phyloP scores from a whole-genome alignment of 129 eudicot genomes.

The Artemisia tridentata region DNA sequence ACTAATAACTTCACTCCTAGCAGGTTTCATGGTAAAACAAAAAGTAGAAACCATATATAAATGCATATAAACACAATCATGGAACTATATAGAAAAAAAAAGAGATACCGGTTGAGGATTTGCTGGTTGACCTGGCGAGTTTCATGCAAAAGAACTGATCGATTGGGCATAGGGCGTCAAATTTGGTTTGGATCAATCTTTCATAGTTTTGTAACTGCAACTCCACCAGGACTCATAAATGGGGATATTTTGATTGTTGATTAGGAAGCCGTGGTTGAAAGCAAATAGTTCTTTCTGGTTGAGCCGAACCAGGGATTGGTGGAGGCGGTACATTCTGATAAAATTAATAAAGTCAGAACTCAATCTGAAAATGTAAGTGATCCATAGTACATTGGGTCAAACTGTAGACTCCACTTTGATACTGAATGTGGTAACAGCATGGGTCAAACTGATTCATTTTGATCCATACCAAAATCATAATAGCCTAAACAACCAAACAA shows the following conservation, averaged over 20 bases:
- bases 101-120: constrained; percentile 92
- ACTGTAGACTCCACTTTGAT: too few relatives aligned
- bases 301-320: constrained; percentile 47
- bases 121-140: constrained; percentile 91
- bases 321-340: constrained; percentile 62
- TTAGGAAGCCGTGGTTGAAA: constrained; percentile 62
- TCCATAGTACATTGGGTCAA: neutral
- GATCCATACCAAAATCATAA: too few relatives aligned
- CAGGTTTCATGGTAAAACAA: constrained; percentile 57
- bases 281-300: constrained; percentile 70
- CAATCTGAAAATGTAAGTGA: constrained; percentile 14
- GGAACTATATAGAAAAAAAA: neutral
- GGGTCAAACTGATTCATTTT: too few relatives aligned
- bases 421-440: too few relatives aligned
- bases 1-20: constrained; percentile 86
- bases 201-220: constrained; percentile 55
- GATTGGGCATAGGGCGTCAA: constrained; percentile 75
- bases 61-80: neutral
- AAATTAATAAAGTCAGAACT: constrained; percentile 26
- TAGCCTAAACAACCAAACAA: too few relatives aligned
- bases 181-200: constrained; percentile 89
- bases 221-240: constrained; percentile 57
- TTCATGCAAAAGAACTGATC: constrained; percentile 68
- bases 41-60: neutral
- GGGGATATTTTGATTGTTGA: constrained; percentile 78